Percentiles rank a stretch among this genome's conserved stretches.
phyloP scores from a whole-genome alignment of 2,329 filamentous ascomycete genomes.

The Talaromyces sp. region DNA sequence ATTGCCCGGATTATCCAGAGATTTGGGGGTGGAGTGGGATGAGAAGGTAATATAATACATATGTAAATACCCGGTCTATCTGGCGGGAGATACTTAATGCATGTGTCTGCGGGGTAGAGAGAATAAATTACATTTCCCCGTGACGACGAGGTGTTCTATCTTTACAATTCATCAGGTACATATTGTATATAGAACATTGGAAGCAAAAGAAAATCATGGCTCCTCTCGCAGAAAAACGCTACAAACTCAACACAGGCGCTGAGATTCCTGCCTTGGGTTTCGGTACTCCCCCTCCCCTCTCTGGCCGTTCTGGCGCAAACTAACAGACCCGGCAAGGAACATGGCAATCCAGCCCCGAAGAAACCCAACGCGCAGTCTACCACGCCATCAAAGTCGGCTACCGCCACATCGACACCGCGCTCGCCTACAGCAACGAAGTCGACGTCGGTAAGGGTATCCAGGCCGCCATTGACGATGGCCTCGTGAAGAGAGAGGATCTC shows the following conservation, averaged over 20 bases:
- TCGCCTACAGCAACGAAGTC: slow-evolving; percentile 31
- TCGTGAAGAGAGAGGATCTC: slow-evolving; percentile 63
- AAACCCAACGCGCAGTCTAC: slow-evolving; percentile 49
- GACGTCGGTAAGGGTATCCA: slow-evolving; percentile 55
- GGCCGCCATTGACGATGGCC: slow-evolving; percentile 60
- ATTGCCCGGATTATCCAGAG: neutral
- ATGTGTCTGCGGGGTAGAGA: neutral
- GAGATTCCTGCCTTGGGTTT: slow-evolving; percentile 52
- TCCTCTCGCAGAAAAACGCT: slow-evolving; percentile 31
- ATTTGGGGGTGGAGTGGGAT: neutral
- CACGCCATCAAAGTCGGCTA: slow-evolving; percentile 53
- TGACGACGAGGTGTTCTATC: neutral
- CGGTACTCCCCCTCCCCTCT: slow-evolving; percentile 30
- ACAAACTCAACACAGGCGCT: slow-evolving; percentile 50
- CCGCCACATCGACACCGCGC: slow-evolving; percentile 55
- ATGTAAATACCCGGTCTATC: neutral
- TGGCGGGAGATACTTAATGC: neutral
- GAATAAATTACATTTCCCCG: neutral
- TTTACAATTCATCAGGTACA: neutral
- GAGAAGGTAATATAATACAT: no score
- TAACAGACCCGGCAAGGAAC: slow-evolving; percentile 31
- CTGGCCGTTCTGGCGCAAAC: neutral
- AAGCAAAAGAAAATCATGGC: slow-evolving; percentile 5
- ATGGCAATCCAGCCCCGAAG: slow-evolving; percentile 50
- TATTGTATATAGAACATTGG: neutral